Conservation (phyloP, 139 green algal genomes). For the Microglena sp. region DNA sequence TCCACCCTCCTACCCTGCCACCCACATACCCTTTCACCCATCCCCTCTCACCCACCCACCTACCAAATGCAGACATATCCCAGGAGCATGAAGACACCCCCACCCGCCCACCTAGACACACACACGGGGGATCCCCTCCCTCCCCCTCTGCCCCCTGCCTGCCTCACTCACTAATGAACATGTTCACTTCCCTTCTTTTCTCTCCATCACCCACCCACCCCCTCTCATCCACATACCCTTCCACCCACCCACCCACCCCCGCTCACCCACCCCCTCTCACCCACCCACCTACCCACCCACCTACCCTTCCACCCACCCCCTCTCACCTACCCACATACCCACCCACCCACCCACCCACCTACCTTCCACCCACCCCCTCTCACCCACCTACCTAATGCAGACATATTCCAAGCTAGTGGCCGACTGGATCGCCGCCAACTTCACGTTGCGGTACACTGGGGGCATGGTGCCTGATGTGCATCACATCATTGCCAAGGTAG, state of each 20-base stretch:
- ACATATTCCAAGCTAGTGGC: conserved; percentile 50
- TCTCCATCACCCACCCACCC: not conserved
- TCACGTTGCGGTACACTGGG: conserved; percentile 52
- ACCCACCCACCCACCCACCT: too few relatives aligned
- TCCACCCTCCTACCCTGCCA: too few relatives aligned
- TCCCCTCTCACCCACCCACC: too few relatives aligned
- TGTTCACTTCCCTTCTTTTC: not conserved
- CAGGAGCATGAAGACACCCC: not conserved
- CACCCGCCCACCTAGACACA: not conserved
- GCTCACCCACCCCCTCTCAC: not conserved
- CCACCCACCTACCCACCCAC: not conserved
- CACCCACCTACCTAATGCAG: not conserved
- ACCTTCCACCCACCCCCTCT: too few relatives aligned
- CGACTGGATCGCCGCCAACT: conserved; percentile 35
- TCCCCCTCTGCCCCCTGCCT: too few relatives aligned
- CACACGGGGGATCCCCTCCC: not conserved
- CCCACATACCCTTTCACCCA: too few relatives aligned
- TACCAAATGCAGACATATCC: not conserved
- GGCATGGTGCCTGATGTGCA: conserved; percentile 80
- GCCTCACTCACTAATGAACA: too few relatives aligned
- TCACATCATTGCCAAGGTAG: conserved; percentile 70
- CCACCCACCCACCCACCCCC: not conserved
- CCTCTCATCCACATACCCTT: not conserved
- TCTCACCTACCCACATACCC: not conserved
- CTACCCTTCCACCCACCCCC: not conserved